Percentiles rank a stretch among this genome's conserved stretches.
Conservation (phyloP, 345 rosid genomes). For the Zanthoxylum bungeanum region DNA sequence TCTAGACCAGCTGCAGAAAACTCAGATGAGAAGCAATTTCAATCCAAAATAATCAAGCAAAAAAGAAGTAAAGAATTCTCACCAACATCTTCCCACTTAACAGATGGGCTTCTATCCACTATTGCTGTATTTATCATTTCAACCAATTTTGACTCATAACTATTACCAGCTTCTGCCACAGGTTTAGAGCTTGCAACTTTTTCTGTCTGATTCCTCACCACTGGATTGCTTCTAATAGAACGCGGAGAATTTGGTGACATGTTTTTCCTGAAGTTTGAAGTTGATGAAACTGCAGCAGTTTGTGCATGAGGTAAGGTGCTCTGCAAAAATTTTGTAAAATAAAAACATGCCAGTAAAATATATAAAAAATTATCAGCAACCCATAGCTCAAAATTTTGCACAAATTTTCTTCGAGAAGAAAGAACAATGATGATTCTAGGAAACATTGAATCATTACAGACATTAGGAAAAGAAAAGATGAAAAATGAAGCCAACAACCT, state of each 20-base stretch:
- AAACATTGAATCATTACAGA: neutral
- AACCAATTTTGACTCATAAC: slow-evolving; percentile 69
- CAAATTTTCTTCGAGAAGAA: slow-evolving; percentile 3
- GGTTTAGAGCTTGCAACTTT: slow-evolving; percentile 49
- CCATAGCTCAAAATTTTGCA: neutral
- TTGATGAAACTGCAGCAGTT: slow-evolving; percentile 50
- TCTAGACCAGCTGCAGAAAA: slow-evolving; percentile 81
- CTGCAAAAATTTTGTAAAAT: slow-evolving; percentile 41
- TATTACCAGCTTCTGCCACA: slow-evolving; percentile 50
- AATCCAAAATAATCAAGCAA: neutral
- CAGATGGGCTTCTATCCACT: slow-evolving; percentile 93
- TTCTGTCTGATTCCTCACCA: slow-evolving; percentile 33
- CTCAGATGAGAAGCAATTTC: slow-evolving; percentile 14
- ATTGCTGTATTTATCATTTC: slow-evolving; percentile 87
- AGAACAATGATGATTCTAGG: neutral
- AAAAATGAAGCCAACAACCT: neutral
- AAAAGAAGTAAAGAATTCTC: slow-evolving; percentile 18
- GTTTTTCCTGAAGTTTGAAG: slow-evolving; percentile 38
- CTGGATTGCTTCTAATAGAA: slow-evolving; percentile 33
- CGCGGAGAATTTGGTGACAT: slow-evolving; percentile 33
- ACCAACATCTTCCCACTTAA: slow-evolving; percentile 99
- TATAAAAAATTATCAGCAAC: neutral
- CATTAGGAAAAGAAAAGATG: neutral
- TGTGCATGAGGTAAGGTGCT: slow-evolving; percentile 41
- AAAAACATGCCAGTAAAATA: slow-evolving; percentile 8